Evolutionary conservation across 2,329 filamentous ascomycete species (phyloP).

Genomic region (Truncatella angustata): DNA sequence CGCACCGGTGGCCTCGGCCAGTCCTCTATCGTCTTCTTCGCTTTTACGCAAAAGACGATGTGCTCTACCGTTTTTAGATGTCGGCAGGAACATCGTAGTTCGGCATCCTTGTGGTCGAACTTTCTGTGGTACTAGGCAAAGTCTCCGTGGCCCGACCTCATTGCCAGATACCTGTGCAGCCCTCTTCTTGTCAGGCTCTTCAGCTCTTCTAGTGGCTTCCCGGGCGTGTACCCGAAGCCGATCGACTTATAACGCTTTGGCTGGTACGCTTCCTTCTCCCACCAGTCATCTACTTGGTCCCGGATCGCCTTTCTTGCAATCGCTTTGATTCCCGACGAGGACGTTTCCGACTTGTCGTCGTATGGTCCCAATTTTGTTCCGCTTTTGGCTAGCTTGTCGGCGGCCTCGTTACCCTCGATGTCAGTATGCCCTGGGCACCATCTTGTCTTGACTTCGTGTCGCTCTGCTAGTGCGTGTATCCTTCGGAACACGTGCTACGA

Average conservation of each 20-base stretch:
- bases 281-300: not conserved
- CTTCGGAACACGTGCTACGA: not conserved
- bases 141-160: constrained; percentile 3
- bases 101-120: not conserved
- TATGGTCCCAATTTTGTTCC: not conserved
- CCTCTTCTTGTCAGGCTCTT: not conserved
- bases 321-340: not conserved
- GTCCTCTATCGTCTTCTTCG: not conserved
- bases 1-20: not conserved
- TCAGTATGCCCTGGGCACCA: not conserved
- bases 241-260: not conserved
- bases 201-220: not conserved
- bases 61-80: not conserved
- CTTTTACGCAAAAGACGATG: not conserved
- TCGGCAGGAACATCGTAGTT: not conserved
- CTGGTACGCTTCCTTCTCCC: not conserved
- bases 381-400: not conserved
- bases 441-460: not conserved
- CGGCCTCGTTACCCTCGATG: not conserved
- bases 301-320: not conserved
- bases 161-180: constrained; percentile 2
- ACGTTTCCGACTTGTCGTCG: not conserved
- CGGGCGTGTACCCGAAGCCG: not conserved
- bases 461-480: not conserved
- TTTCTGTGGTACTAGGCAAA: constrained; percentile 6